Conservation (phyloP, 345 rosid species). For the Hypericum perforatum region DNA sequence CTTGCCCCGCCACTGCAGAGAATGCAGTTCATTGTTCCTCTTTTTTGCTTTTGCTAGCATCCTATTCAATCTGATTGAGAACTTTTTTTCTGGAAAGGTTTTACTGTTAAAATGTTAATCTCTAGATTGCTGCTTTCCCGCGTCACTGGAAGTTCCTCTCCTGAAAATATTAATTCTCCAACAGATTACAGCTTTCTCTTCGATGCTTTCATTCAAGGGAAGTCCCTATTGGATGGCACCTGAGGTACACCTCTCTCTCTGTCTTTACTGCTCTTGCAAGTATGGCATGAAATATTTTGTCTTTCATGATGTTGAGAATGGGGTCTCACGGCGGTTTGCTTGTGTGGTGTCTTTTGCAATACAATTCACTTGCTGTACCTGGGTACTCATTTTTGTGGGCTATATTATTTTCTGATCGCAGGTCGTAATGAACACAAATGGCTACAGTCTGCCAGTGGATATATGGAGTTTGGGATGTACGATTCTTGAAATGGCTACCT, state of each 20-base stretch:
- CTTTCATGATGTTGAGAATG: too few relatives aligned
- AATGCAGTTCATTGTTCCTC: too few relatives aligned
- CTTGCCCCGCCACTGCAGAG: too few relatives aligned
- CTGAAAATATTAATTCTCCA: conserved; percentile 16
- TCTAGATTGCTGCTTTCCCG: not conserved
- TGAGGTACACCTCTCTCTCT: conserved; percentile 43
- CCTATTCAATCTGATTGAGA: conserved; percentile 10
- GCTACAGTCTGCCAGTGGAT: conserved; percentile 79
- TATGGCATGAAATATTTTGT: not conserved
- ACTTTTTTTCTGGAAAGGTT: conserved; percentile 4
- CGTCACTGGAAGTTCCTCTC: conserved; percentile 7
- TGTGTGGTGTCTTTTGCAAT: not conserved
- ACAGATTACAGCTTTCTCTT: conserved; percentile 58
- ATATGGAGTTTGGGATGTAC: conserved; percentile 99
- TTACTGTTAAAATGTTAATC: not conserved
- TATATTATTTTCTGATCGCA: conserved; percentile 17
- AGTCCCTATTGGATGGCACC: conserved; percentile 99
- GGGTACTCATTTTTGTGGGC: conserved; percentile 1
- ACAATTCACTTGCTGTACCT: not conserved
- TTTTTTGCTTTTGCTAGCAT: too few relatives aligned
- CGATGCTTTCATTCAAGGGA: conserved; percentile 96
- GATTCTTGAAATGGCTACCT: conserved; percentile 92
- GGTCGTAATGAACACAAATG: conserved; percentile 91
- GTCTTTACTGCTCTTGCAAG: not conserved
- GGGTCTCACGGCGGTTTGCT: not conserved